phyloP scores from a whole-genome alignment of 371 early-diverging fungal species.

The Mucor racemosus region DNA sequence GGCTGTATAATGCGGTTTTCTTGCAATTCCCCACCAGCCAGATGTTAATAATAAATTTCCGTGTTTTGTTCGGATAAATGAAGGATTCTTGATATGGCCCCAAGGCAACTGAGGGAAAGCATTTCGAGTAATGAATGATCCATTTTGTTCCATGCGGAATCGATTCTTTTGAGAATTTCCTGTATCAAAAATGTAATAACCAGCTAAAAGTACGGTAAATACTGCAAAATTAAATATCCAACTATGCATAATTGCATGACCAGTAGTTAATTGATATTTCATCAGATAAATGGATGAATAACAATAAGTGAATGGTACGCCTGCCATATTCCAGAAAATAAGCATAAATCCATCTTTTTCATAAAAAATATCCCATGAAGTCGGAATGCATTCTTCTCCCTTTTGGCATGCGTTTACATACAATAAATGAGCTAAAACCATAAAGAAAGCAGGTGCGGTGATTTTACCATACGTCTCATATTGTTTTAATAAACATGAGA shows the following conservation, averaged over 20 bases:
- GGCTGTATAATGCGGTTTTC: conserved; percentile 87
- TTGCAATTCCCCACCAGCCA: conserved; percentile 88
- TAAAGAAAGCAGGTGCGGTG: conserved; percentile 70
- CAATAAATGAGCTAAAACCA: conserved; percentile 77
- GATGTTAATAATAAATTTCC: conserved; percentile 79
- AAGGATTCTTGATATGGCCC: conserved; percentile 71
- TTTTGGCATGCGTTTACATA: conserved; percentile 80
- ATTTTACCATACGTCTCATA: conserved; percentile 65
- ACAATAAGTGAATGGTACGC: conserved; percentile 69
- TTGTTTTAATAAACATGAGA: conserved; percentile 72
- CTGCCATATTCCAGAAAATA: conserved; percentile 67
- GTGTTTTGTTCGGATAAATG: conserved; percentile 73
- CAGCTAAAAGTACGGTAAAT: conserved; percentile 21
- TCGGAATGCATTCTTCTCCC: conserved; percentile 80
- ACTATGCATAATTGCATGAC: conserved; percentile 46
- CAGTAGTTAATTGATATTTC: conserved; percentile 50
- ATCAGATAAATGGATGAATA: conserved; percentile 60
- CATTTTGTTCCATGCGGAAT: conserved; percentile 78
- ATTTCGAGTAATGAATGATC: conserved; percentile 58
- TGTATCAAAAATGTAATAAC: conserved; percentile 61
- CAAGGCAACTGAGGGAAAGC: conserved; percentile 69
- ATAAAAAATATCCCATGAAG: conserved; percentile 74
- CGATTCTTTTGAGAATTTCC: conserved; percentile 88
- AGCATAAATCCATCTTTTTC: conserved; percentile 68
- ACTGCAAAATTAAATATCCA: conserved; percentile 36